Evolutionary conservation across 305 asterid genomes (phyloP), one percentile per base, ranked within the genome.

Genomic region (Plantago lanceolata): DNA sequence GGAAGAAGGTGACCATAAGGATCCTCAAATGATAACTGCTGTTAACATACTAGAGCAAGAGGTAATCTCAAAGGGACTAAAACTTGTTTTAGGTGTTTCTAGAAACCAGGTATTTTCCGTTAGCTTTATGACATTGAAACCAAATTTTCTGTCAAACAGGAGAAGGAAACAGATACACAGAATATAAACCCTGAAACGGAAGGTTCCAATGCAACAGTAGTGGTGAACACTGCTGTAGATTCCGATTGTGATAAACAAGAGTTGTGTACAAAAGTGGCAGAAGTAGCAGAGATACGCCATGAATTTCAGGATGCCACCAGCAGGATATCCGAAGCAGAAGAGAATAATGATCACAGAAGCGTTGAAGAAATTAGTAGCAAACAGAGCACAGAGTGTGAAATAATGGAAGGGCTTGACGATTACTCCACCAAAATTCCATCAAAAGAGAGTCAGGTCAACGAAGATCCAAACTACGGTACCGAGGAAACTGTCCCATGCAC

Each of bases 251-350:
- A 70, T 56, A 72, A 73, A 64, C 67, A 73, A 54, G 77, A 64
- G 66, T 61, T 72, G 52, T 49, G 69, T 68, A 62, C 50, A 45
- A 31, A 73, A 26, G 70, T 61, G 47, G 35, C 69, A 57, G 81
- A 83, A 60, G 55, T 55, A 26, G 60, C 15, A 21, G n/a, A 28
- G 37, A 40, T 57, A 50, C 69, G 74, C 66, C 63, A 59, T 31
- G 59, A 68, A 48, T 70, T 20, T 59, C 54, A 61, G 59, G 59
- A 67, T n/a, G 48, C 37, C 64, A 70, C 84, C 66, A 63, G 63
- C 71, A 47, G 63, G 52, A 75, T 56, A 61, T 56, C 74, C 69
- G 82, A 73, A 65, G 73, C 68, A 60, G 56, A 29, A 66, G 51
- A 48, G 72, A 71, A 31, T 43, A 35, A 66, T 45, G 72, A 65